A percentile compares a stretch with the other conserved stretches of the same genome.
Conservation (phyloP, 2,329 filamentous ascomycete species). For the Epichloe sylvatica region DNA sequence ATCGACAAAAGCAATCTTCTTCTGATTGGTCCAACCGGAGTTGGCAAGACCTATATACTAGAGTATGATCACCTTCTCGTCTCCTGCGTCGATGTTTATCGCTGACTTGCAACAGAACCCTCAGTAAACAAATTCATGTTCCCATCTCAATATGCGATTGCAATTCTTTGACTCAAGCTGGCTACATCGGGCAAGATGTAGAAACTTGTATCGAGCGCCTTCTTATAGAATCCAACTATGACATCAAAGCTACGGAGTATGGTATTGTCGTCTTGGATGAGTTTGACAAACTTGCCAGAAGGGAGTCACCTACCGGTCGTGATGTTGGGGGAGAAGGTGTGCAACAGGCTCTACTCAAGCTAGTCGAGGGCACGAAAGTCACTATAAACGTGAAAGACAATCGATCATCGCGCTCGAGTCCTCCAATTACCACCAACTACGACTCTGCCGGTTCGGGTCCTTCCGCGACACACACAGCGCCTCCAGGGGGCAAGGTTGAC, state of each 20-base stretch:
- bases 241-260: constrained; percentile 68
- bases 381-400: constrained; percentile 81
- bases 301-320: constrained; percentile 75
- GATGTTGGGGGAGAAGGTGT: constrained; percentile 95
- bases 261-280: constrained; percentile 95
- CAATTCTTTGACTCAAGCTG: constrained; percentile 88
- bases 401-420: constrained; percentile 40
- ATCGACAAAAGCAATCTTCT: constrained; percentile 95
- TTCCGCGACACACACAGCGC: constrained; percentile 30
- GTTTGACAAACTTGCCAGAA: constrained; percentile 89
- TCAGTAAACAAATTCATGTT: constrained; percentile 85
- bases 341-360: constrained; percentile 87
- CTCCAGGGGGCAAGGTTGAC: constrained; percentile 38
- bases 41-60: constrained; percentile 91
- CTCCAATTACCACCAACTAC: constrained; percentile 40
- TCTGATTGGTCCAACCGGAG: constrained; percentile 79
- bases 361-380: constrained; percentile 89
- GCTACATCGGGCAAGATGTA: constrained; percentile 97
- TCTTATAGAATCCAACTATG: constrained; percentile 79
- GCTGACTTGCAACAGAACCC: constrained; percentile 45
- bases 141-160: constrained; percentile 94
- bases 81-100: not conserved
- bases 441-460: constrained; percentile 29
- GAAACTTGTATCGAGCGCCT: constrained; percentile 87
- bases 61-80: constrained; percentile 32